Base-by-base conservation (phyloP, 306 rosid genomes). In the Sindora glabra region DNA sequence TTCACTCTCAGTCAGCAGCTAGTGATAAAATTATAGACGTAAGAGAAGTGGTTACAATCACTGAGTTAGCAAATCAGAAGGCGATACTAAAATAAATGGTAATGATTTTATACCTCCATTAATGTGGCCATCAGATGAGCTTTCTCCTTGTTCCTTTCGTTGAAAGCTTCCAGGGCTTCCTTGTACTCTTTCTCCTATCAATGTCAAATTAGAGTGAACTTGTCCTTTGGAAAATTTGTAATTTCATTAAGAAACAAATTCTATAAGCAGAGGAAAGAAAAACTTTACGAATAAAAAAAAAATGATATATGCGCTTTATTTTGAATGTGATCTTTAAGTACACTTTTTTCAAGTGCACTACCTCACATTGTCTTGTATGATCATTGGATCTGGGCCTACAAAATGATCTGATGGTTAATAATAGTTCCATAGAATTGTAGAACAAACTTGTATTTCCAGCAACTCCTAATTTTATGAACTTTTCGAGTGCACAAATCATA, bases 1-100 rank as follows among this genome's bases (percentile, higher is more conserved):
- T 68, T 92, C 99, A 77, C 96, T 89, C 80, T 86, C 94, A 5
- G 76, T 58, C 75, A 89, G 54, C 63, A 89, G 63, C 95, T 92
- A 76, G 56, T 47, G 46, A 70, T 30, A 55, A 65, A 45, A 64
- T 63, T 33, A 25, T 18, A 70, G 54, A 51, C 3, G 67, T 27
- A 39, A 22, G 42, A 22, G 8, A 23, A 44, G 37, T n/a, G n/a
- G n/a, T n/a, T n/a, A 6, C 24, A 19, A 9, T 22, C 3, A 24
- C 17, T 34, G n/a, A 16, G 29, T 46, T 36, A 60, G 51, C 27
- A 58, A 52, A 1, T 23, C 22, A 19, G 13, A 36, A 47, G 17
- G 8, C 42, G 11, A n/a, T 6, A 17, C 4, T 25, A 33, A 18
- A 41, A 25, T 19, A 55, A 1, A 6, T 37, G 25, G 24, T 15